Base-by-base conservation (phyloP, 179 eudicot species). In the Beta lomatogona region DNA sequence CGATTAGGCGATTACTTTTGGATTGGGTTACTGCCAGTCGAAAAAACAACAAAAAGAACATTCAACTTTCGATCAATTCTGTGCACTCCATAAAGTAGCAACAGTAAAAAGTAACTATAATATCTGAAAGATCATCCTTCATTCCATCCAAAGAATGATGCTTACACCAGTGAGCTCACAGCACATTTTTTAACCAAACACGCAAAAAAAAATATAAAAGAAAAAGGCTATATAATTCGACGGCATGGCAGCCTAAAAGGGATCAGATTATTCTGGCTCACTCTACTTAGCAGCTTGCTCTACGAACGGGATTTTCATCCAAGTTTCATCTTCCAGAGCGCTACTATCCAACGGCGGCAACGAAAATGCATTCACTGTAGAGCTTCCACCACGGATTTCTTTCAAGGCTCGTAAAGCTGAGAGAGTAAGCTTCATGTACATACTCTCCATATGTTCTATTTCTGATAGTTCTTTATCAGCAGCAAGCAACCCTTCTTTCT, bases 381-480 rank as follows among this genome's bases (percentile, higher is more conserved):
- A 91, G 84, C 97, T 93, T 54, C 90, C 88, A 79, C 91, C 79
- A 9, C 95, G 83, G 46, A 92, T 89, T 82, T 91, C 91, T 79
- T 86, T 91, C 72, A 93, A 80, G 54, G 92, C 91, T 58, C 81
- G 84, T 44, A 92, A 78, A 6, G 97, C 97, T 5, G 94, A 92
- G 45, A 88, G 19, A 5, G 92, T 91, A 46, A 88, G 92, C 82
- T 85, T 91, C 90, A 87, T 81, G 80, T 90, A 91, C 86, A 86
- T 80, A 73, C 81, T 89, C 82, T 93, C 92, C 84, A 93, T 84
- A 52, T 86, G 81, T 80, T 88, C 88, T 11, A 88, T 88, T 44
- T 86, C 88, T 21, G 82, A 82, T 2, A 88, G 82, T 65, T 86
- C 88, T 78, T 86, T 86, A 75, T 87, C 84, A 12, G 83, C 85